A percentile compares a stretch with the other conserved stretches of the same genome.
phyloP scores from a whole-genome alignment of 202 grass and related monocot genomes.

The Cymbopogon flexuosus region DNA sequence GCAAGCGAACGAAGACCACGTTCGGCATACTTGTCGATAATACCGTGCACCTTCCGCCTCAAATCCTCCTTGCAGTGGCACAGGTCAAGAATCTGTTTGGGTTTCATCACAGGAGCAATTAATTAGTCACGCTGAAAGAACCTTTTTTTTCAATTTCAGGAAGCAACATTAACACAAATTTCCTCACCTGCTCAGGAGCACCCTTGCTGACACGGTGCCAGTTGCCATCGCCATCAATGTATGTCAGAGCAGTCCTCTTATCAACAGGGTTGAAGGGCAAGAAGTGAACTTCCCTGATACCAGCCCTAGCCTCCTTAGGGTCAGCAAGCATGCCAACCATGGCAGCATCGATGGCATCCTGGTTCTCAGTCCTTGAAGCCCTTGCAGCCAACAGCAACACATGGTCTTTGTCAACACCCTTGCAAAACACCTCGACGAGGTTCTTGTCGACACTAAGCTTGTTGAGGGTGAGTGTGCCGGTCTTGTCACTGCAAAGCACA shows the following conservation, averaged over 20 bases:
- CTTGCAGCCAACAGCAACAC: slow-evolving; percentile 77
- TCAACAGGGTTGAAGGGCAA: slow-evolving; percentile 97
- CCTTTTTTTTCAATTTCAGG: background rate
- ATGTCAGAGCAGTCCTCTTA: slow-evolving; percentile 95
- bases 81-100: slow-evolving; percentile 69
- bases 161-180: background rate
- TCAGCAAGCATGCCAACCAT: slow-evolving; percentile 99
- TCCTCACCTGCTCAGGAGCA: slow-evolving; percentile 82
- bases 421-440: slow-evolving; percentile 78
- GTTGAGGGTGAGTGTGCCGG: slow-evolving; percentile 90
- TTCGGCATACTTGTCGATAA: slow-evolving; percentile 95
- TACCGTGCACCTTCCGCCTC: slow-evolving; percentile 54
- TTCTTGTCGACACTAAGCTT: slow-evolving; percentile 92
- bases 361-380: slow-evolving; percentile 89
- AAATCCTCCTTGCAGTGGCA: slow-evolving; percentile 91
- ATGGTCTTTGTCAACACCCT: slow-evolving; percentile 82
- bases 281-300: slow-evolving; percentile 94
- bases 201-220: slow-evolving; percentile 98
- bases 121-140: slow-evolving; percentile 29
- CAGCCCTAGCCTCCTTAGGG: slow-evolving; percentile 96
- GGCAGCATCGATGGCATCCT: slow-evolving; percentile 96
- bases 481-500: slow-evolving; percentile 96
- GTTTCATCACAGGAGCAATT: slow-evolving; percentile 3
- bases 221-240: slow-evolving; percentile 65
- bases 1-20: slow-evolving; percentile 93